phyloP scores from a whole-genome alignment of 108 stramenopile species.

The Epithemia pelagica region DNA sequence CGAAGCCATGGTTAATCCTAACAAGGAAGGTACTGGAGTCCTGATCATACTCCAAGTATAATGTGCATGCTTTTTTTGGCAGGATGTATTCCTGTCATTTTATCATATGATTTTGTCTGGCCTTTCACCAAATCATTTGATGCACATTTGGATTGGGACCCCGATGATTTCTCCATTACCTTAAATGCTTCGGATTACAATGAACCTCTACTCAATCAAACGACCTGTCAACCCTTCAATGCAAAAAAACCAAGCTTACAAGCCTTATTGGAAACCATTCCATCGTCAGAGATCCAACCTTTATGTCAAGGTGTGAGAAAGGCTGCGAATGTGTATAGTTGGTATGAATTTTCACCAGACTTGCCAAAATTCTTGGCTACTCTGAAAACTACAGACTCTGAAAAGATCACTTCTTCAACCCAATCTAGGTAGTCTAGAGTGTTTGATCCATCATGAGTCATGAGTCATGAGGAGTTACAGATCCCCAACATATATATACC shows the following conservation, averaged over 20 bases:
- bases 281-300: conserved; percentile 25
- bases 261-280: conserved; percentile 3
- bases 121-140: conserved; percentile 21
- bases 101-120: conserved; percentile 42
- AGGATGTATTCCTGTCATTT: conserved; percentile 47
- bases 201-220: conserved; percentile 1
- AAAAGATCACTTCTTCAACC: too few species aligned
- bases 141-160: background rate
- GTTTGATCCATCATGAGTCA: too few species aligned
- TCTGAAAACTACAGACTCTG: too few species aligned
- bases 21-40: too few species aligned
- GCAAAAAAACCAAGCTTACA: background rate
- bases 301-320: conserved; percentile 14
- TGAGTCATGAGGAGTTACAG: too few species aligned
- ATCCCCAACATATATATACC: too few species aligned
- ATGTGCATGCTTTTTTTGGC: too few species aligned
- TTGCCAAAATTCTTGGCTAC: too few species aligned
- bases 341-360: conserved; percentile 11
- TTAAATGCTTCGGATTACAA: conserved; percentile 14
- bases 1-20: too few species aligned
- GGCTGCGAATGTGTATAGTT: conserved; percentile 22
- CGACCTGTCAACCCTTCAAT: conserved; percentile 11
- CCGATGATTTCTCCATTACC: conserved; percentile 20
- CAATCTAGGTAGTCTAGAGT: too few species aligned
- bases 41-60: too few species aligned